phyloP scores from a whole-genome alignment of 108 stramenopile genomes.

The Ochromonas danica region DNA sequence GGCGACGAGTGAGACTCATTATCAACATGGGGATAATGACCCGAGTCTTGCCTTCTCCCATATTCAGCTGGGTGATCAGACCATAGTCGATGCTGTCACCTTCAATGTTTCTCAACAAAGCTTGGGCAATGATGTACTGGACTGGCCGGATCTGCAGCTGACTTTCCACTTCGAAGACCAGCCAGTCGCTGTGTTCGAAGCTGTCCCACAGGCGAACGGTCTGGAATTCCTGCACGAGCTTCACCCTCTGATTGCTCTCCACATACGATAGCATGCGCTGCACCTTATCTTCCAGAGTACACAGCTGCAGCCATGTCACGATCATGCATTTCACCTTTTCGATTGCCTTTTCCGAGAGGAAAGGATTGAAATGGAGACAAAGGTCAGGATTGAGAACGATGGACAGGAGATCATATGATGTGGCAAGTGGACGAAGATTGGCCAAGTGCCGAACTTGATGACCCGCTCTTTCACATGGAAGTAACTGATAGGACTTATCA shows the following conservation, averaged over 20 bases:
- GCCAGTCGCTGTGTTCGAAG: slow-evolving; percentile 49
- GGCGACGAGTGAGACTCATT: slow-evolving; percentile 26
- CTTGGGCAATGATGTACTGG: slow-evolving; percentile 57
- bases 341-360: no score
- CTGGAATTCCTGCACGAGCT: slow-evolving; percentile 42
- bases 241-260: slow-evolving; percentile 16
- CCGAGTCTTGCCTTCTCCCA: slow-evolving; percentile 64
- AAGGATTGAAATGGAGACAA: no score
- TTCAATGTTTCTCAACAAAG: slow-evolving; percentile 40
- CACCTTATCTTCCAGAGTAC: slow-evolving; percentile 59
- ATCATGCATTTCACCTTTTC: slow-evolving; percentile 7
- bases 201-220: slow-evolving; percentile 49
- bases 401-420: no score
- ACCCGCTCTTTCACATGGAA: no score
- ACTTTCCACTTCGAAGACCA: slow-evolving; percentile 63
- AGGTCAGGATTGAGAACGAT: no score
- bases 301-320: slow-evolving; percentile 49
- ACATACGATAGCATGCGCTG: slow-evolving; percentile 33
- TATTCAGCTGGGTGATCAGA: slow-evolving; percentile 59
- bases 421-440: no score
- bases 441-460: no score
- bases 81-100: slow-evolving; percentile 50
- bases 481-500: no score
- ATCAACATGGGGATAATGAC: slow-evolving; percentile 61
- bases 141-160: slow-evolving; percentile 55